phyloP scores from a whole-genome alignment of 306 rosid genomes.

The Dalbergia cultrata region DNA sequence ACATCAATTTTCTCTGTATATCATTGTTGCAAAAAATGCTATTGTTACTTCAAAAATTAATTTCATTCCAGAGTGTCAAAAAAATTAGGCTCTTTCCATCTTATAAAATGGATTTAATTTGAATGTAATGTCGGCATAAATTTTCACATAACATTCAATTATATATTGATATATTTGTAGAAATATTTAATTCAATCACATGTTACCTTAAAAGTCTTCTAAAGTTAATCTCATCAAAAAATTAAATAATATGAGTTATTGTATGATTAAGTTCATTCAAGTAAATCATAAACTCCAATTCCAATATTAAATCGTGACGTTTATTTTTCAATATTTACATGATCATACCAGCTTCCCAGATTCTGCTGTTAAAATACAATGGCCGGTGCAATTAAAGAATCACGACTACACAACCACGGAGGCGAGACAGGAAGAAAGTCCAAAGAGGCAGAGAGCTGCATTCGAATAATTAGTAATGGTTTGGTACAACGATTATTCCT shows the following conservation, averaged over 20 bases:
- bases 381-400: conserved; percentile 20
- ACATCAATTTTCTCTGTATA: too few relatives aligned
- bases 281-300: neutral
- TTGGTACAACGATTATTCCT: conserved; percentile 11
- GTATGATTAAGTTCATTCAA: neutral
- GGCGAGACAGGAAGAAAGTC: conserved; percentile 2
- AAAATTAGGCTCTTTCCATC: too few relatives aligned
- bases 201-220: too few relatives aligned
- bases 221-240: too few relatives aligned
- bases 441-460: neutral
- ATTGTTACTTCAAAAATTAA: too few relatives aligned
- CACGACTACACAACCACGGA: neutral
- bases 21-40: too few relatives aligned
- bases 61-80: too few relatives aligned
- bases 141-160: too few relatives aligned
- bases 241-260: neutral
- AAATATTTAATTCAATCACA: too few relatives aligned
- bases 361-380: conserved; percentile 19
- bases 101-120: too few relatives aligned
- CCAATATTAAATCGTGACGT: neutral
- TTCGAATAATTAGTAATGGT: neutral
- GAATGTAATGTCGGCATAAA: too few relatives aligned
- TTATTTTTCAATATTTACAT: neutral
- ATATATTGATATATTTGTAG: too few relatives aligned
- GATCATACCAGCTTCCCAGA: conserved; percentile 24